Base-by-base conservation (phyloP, 192 early-diverging fungal genomes). In the Coemansia erecta region DNA sequence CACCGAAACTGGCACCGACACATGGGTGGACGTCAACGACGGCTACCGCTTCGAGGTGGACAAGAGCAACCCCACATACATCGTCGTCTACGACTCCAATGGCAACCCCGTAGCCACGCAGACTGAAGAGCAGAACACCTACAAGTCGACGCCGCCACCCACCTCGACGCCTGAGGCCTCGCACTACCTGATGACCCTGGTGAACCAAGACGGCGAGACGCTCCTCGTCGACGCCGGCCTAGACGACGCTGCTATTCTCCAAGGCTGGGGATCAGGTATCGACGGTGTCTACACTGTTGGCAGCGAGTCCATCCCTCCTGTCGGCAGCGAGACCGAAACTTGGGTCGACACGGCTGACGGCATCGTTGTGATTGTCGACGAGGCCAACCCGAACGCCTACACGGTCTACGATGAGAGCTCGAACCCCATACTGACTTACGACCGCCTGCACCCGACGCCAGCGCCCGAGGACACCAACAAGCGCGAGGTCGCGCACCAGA, bases 291-390 rank as follows among this genome's bases (percentile, higher is more conserved):
- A 73, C 53, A 73, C 60, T 0, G 40, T 67, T 0, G 63, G 59
- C 35, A 55, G 59, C 15, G 39, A 56, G 40, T 57, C 60, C 0
- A 53, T 17, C 8, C 40, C 21, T 17, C 17, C 43, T 10, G 42
- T 23, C 10, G 48, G 19, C 39, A 39, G 55, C 0, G 64, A 60
- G 8, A 61, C 55, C 10, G 60, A 66, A 4, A 72, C 70, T 0
- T 72, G 70, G 70, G 64, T 72, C 14, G 70, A 66, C 39, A 66
- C 57, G 28, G 64, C 60, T 18, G 53, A 72, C n/a, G 70, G 64
- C 0, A 53, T 58, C 26, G 35, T 62, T 0, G 70, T 60, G 0
- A 31, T 72, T 18, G 37, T 72, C 12, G 70, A 72, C 52, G 46
- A 56, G 17, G 56, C 53, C 3, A 58, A 72, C 54, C 70, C 70